Evolutionary conservation across 2,329 filamentous ascomycete genomes (phyloP).

Genomic region (Incumbomyces delicatus): DNA sequence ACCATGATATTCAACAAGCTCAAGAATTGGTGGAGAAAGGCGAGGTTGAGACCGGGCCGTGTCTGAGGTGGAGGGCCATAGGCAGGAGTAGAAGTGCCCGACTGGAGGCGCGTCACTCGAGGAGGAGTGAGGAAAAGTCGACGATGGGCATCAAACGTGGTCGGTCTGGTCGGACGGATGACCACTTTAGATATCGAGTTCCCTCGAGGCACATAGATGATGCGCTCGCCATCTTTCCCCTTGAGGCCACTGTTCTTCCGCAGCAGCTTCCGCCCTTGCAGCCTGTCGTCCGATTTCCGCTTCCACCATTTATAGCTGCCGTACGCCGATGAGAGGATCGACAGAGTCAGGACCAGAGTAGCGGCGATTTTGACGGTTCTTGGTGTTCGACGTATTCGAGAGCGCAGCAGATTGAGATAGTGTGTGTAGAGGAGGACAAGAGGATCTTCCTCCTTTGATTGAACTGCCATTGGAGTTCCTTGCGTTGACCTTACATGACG

Average conservation of each 20-base stretch:
- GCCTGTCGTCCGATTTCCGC: constrained; percentile 62
- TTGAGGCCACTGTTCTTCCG: constrained; percentile 85
- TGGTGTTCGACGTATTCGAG: constrained; percentile 53
- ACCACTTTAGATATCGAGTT: constrained; percentile 80
- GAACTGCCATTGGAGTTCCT: constrained; percentile 58
- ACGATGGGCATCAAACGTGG: constrained; percentile 93
- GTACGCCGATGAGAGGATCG: constrained; percentile 70
- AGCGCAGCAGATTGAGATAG: constrained; percentile 40
- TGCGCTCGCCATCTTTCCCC: constrained; percentile 89
- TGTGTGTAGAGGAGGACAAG: constrained; percentile 57
- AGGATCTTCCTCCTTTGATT: constrained; percentile 69
- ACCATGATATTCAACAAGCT: constrained; percentile 97
- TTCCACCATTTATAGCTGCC: constrained; percentile 72
- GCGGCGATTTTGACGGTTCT: constrained; percentile 64
- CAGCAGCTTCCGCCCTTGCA: constrained; percentile 71
- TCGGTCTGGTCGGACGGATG: constrained; percentile 78
- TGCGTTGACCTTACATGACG: too few relatives aligned
- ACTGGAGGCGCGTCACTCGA: constrained; percentile 64
- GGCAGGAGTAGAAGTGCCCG: constrained; percentile 50
- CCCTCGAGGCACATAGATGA: constrained; percentile 90
- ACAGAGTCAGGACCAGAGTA: constrained; percentile 63
- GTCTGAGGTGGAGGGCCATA: constrained; percentile 68
- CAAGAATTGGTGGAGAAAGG: constrained; percentile 92
- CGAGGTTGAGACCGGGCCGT: constrained; percentile 87
- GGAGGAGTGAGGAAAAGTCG: constrained; percentile 88